Percentiles rank a stretch among this genome's conserved stretches.
Conservation (phyloP, 2,329 filamentous ascomycete species). For the Paradendryphiella salina region DNA sequence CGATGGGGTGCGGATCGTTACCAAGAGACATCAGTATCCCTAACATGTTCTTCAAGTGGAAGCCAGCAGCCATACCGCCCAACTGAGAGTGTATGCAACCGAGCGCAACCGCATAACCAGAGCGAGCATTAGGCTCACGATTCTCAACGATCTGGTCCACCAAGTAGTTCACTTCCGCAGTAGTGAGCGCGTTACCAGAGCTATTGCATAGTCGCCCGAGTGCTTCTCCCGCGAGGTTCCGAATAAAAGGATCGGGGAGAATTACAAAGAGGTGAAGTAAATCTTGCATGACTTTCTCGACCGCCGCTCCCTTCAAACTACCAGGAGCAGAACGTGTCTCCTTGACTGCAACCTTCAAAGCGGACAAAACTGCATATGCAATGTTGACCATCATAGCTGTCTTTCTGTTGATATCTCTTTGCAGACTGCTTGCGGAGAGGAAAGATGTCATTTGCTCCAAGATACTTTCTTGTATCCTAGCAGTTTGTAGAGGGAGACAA, state of each 20-base stretch:
- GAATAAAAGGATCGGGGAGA: conserved; percentile 81
- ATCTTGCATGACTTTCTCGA: conserved; percentile 70
- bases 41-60: conserved; percentile 96
- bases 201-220: conserved; percentile 81
- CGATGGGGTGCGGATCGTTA: conserved; percentile 90
- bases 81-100: conserved; percentile 94
- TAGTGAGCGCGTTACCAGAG: conserved; percentile 87
- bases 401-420: conserved; percentile 84
- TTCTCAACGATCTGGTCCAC: conserved; percentile 95
- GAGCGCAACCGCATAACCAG: conserved; percentile 90
- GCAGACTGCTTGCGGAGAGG: conserved; percentile 75
- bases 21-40: conserved; percentile 97
- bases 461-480: conserved; percentile 94
- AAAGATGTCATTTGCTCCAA: conserved; percentile 92
- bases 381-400: conserved; percentile 91
- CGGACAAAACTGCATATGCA: conserved; percentile 75
- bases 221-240: conserved; percentile 81
- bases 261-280: conserved; percentile 80
- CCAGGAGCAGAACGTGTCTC: conserved; percentile 75
- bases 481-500: conserved; percentile 81
- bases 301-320: conserved; percentile 71
- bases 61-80: conserved; percentile 94
- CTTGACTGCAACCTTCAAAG: conserved; percentile 80
- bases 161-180: conserved; percentile 83
- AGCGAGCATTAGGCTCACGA: conserved; percentile 87